Base-by-base conservation (phyloP, 495 filamentous ascomycete genomes). In the Amorphotheca resinae region DNA sequence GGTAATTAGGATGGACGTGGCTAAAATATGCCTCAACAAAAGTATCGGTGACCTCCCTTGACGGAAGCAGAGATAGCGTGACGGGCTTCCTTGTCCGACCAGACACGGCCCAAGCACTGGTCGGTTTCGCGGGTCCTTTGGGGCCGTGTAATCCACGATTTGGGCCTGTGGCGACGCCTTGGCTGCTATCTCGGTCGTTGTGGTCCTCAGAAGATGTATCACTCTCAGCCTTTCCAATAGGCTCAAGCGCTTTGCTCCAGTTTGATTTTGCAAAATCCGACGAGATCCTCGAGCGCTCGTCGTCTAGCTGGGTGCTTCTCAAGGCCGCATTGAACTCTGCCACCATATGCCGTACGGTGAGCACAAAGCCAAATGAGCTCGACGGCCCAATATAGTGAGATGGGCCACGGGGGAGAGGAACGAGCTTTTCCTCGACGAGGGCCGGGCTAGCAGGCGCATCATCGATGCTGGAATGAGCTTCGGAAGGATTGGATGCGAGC, bases 1-100 rank as follows among this genome's bases (percentile, higher is more conserved):
- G 54, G 46, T 65, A 67, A 38, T 66, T 61, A 3, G 61, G 58
- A 47, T 70, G 66, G 14, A 68, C 62, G 34, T 58, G 36, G 0
- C 61, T 50, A 41, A 70, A 68, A 50, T 59, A 70, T 16, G 61
- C 59, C 0, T 54, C 32, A 2, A 70, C 48, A 20, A 67, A 59
- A 3, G 55, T 46, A 37, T 68, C 65, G 12, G 60, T 49, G 22
- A 48, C 53, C 4, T 60, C 48, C 12, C 50, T 49, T 21, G 46
- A 9, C 9, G 60, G 61, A 3, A 64, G 45, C 7, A 59, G 40
- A 16, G 41, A 37, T 2, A 56, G 49, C 0, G 58, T 45, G 8
- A 43, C 30, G 7, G 11, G 9, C 21, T 38, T 48, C 22, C 41
- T 54, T 9, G 42, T 20, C 17, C 44, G 25, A n/a, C 21, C 38